Base-by-base conservation (phyloP, 208 protist species). In the Borovskyia barvae region DNA sequence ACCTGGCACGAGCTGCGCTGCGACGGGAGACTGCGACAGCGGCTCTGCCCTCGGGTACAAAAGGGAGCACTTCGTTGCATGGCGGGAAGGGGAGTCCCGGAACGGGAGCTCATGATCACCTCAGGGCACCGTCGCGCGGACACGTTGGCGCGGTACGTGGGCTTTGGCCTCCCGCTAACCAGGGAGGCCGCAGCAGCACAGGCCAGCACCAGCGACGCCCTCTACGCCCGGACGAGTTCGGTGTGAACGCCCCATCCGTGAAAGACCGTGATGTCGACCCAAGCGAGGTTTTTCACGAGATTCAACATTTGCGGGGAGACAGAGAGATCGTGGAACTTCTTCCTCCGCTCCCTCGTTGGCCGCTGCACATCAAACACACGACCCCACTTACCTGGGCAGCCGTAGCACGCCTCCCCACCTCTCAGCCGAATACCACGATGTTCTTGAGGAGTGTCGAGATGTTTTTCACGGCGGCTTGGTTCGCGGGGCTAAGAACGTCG, bases 301-400 rank as follows among this genome's bases (percentile, higher is more conserved):
- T 58, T 1, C 25, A 50, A n/a, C 45, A n/a, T 25, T 25, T 20
- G 2, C 7, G 1, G 17, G 36, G 32, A 26, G 7, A 14, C 19
- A 47, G 2, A 7, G 24, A n/a, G 40, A 11, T 9, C 19, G 19
- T 33, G 25, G 39, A 17, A 0, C 20, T 43, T 29, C 25, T 12
- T 12, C 39, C 51, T 5, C n/a, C n/a, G n/a, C 3, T 5, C 17
- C 25, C 11, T 39, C 32, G 22, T 12, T 45, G 33, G 50, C 36
- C 50, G 12, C 60, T 53, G 9, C 30, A 46, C 43, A 12, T 68
- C 14, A 53, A 48, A 26, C n/a, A 1, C 15, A 36, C 52, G 37
- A 33, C 52, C 25, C 29, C 52, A n/a, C 53, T 36, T 8, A 17
- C 45, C 2, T 11, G 22, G 19, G 25, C n/a, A 5, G 52, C 26